Evolutionary conservation across 306 rosid genomes (phyloP).

Genomic region (Alnus glutinosa): DNA sequence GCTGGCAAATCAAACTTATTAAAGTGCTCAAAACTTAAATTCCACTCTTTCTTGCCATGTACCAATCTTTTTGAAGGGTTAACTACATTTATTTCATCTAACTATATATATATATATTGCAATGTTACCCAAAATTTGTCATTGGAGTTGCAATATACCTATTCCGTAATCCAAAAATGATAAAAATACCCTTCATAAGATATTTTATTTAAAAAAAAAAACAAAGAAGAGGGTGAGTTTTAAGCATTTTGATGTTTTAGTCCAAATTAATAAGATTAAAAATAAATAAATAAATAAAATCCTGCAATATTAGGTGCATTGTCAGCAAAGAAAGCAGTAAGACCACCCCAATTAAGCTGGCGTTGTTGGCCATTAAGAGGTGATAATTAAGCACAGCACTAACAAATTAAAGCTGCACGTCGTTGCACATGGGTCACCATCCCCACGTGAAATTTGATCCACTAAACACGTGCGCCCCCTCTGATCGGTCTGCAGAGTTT

Average conservation of each 20-base stretch:
- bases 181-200: no score
- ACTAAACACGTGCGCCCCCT: slow-evolving; percentile 55
- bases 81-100: no score
- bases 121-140: no score
- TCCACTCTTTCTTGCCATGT: no score
- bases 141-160: no score
- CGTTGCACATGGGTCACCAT: slow-evolving; percentile 64
- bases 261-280: not conserved
- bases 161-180: no score
- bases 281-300: not conserved
- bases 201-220: no score
- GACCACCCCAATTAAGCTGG: slow-evolving; percentile 43
- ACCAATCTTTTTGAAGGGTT: no score
- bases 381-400: slow-evolving; percentile 14
- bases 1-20: no score
- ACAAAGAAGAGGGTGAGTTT: no score
- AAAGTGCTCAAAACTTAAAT: no score
- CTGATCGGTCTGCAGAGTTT: slow-evolving; percentile 28
- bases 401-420: slow-evolving; percentile 23
- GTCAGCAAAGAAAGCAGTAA: slow-evolving; percentile 29
- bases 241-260: not conserved
- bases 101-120: no score
- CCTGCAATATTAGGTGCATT: slow-evolving; percentile 22
- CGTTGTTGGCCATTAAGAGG: slow-evolving; percentile 44
- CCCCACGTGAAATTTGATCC: slow-evolving; percentile 55